These are phyloP conservation scores for Debaryomyces maramus DNA, from an alignment of 805 yeast species.

Conservation along the genomic window DNA sequence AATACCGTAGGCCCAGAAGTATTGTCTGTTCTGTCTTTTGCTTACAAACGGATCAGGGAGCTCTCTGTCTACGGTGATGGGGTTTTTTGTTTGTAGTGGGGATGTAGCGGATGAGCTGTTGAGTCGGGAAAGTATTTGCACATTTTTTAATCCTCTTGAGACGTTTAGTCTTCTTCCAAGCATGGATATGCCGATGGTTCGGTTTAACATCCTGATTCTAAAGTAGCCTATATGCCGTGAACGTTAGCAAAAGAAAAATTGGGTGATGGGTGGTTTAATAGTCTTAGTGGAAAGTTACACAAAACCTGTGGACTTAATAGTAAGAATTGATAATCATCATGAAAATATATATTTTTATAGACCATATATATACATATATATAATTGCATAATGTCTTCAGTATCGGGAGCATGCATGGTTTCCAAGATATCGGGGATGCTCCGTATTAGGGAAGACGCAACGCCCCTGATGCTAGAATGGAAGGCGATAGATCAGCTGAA, in stretches of 20 bases:
- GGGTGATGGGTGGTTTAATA: too few species aligned
- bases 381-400: slow-evolving; percentile 17
- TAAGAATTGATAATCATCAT: too few species aligned
- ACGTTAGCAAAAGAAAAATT: too few species aligned
- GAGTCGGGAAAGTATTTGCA: background rate
- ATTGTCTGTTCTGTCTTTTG: slow-evolving; percentile 48
- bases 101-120: background rate
- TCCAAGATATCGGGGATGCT: slow-evolving; percentile 43
- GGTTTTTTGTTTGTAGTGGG: background rate
- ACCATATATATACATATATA: background rate
- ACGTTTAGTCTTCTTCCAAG: background rate
- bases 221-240: too few species aligned
- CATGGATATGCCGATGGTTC: background rate
- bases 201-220: background rate
- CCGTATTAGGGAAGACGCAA: slow-evolving; percentile 39
- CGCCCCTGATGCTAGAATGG: slow-evolving; percentile 45
- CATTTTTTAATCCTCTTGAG: background rate
- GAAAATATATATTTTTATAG: too few species aligned
- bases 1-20: slow-evolving; percentile 48
- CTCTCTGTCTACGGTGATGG: slow-evolving; percentile 61
- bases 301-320: background rate
- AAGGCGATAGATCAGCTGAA: slow-evolving; percentile 42
- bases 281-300: slow-evolving; percentile 2
- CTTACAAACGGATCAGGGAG: slow-evolving; percentile 78
- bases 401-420: slow-evolving; percentile 45